phyloP scores from a whole-genome alignment of 306 rosid species.

The Boehmeria nivea region DNA sequence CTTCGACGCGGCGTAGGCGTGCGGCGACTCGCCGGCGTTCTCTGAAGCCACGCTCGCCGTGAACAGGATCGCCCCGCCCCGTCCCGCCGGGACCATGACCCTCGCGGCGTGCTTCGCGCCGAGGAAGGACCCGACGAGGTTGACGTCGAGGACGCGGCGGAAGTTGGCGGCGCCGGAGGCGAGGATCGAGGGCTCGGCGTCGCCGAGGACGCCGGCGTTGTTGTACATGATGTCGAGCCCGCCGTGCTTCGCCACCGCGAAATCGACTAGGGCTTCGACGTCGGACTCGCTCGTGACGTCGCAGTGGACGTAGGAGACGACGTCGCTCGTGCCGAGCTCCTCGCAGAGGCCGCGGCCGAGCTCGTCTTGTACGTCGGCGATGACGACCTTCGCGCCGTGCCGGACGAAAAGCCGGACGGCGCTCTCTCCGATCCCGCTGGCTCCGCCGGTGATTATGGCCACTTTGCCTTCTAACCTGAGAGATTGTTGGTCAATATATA shows the following conservation, averaged over 20 bases:
- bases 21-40: constrained; percentile 57
- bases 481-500: too few relatives aligned
- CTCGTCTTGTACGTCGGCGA: constrained; percentile 64
- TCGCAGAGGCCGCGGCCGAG: constrained; percentile 46
- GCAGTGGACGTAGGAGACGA: constrained; percentile 43
- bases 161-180: constrained; percentile 58
- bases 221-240: constrained; percentile 79
- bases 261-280: constrained; percentile 36
- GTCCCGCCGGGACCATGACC: constrained; percentile 46
- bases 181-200: constrained; percentile 38
- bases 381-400: constrained; percentile 76
- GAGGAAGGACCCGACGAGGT: constrained; percentile 59
- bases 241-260: constrained; percentile 29
- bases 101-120: constrained; percentile 71
- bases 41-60: constrained; percentile 57
- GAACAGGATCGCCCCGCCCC: constrained; percentile 47
- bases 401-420: constrained; percentile 53
- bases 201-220: constrained; percentile 57
- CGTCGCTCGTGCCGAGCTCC: constrained; percentile 43
- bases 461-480: constrained; percentile 77
- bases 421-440: constrained; percentile 82
- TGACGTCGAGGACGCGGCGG: constrained; percentile 55
- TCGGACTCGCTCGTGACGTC: constrained; percentile 67
- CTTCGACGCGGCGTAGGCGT: constrained; percentile 65
- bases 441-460: constrained; percentile 80